A percentile compares a stretch with the other conserved stretches of the same genome.
Conservation (phyloP, 2,329 filamentous ascomycete species). For the Hypoxylon sp. region DNA sequence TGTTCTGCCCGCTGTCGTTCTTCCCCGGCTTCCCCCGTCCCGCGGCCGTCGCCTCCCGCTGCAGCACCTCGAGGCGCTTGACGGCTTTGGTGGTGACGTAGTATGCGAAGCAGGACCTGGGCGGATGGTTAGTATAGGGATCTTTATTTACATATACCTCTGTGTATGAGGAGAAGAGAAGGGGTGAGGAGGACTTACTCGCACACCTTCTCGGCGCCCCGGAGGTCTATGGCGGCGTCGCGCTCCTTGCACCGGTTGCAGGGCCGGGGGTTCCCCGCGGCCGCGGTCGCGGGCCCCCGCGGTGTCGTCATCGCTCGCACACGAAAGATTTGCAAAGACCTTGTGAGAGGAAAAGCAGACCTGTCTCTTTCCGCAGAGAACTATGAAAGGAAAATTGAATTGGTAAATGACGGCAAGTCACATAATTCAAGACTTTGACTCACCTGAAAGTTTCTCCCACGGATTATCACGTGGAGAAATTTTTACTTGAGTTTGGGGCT, state of each 20-base stretch:
- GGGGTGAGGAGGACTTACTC: constrained; percentile 34
- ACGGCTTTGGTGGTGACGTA: constrained; percentile 82
- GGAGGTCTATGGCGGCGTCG: constrained; percentile 43
- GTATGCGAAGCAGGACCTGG: constrained; percentile 76
- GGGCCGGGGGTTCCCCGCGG: constrained; percentile 21
- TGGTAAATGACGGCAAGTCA: background rate
- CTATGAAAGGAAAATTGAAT: background rate
- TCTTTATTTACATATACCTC: too few relatives aligned
- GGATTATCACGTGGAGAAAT: constrained; percentile 24
- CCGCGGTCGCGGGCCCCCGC: constrained; percentile 22
- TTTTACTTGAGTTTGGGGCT: background rate
- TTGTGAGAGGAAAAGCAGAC: background rate
- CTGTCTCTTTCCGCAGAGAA: background rate
- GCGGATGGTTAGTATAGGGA: background rate
- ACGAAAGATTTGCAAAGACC: background rate
- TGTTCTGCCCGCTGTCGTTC: constrained; percentile 32
- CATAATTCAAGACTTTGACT: constrained; percentile 19
- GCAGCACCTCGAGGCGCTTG: constrained; percentile 69
- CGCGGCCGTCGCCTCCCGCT: constrained; percentile 54
- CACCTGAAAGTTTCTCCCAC: constrained; percentile 20
- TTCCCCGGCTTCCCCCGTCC: constrained; percentile 53
- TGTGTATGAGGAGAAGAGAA: background rate
- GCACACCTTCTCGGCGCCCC: constrained; percentile 43
- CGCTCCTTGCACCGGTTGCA: constrained; percentile 48
- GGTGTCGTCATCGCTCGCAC: constrained; percentile 31